Evolutionary conservation across 306 rosid species (phyloP).

Genomic region (Cercis canadensis): DNA sequence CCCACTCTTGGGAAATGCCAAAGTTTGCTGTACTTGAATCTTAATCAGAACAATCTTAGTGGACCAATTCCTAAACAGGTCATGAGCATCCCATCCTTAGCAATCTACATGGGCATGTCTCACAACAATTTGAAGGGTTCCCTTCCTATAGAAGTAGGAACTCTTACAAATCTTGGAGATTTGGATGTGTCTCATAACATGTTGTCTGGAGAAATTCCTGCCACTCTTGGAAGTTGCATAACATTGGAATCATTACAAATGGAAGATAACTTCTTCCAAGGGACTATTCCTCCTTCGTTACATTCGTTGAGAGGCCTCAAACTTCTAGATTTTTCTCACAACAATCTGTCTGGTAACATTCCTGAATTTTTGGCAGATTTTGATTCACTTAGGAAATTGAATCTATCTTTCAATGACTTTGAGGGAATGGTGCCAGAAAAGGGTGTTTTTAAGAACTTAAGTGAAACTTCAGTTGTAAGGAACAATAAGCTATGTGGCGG

Average conservation of each 20-base stretch:
- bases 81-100: too few species aligned
- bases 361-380: conserved; percentile 21
- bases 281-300: conserved; percentile 32
- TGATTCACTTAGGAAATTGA: background rate
- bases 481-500: conserved; percentile 26
- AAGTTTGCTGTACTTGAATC: too few species aligned
- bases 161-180: background rate
- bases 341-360: conserved; percentile 31
- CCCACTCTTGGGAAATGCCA: too few species aligned
- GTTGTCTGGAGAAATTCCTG: conserved; percentile 34
- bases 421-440: conserved; percentile 33
- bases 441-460: conserved; percentile 34
- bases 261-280: conserved; percentile 30
- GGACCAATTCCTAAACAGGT: too few species aligned
- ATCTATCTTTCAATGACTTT: conserved; percentile 40
- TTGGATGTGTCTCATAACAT: conserved; percentile 37
- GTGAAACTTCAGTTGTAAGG: background rate
- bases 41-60: too few species aligned
- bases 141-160: conserved; percentile 33
- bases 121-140: conserved; percentile 23
- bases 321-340: conserved; percentile 34
- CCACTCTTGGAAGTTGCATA: conserved; percentile 19
- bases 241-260: conserved; percentile 22
- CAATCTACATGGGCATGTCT: background rate
- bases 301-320: conserved; percentile 26